Conservation (phyloP, 2,329 filamentous ascomycete species). For the Cercospora berteroae region DNA sequence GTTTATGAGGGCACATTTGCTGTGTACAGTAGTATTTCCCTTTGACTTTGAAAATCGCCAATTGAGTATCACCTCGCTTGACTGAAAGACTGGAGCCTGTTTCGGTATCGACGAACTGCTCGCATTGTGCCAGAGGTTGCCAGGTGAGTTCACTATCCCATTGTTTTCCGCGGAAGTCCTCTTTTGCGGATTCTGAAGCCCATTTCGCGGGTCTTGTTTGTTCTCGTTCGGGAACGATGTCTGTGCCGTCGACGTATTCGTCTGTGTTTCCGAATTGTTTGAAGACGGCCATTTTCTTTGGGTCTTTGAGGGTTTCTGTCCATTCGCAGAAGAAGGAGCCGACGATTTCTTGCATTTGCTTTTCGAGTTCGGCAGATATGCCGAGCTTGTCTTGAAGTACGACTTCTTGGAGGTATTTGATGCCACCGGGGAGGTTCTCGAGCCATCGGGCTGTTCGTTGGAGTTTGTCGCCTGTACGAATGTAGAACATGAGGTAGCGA, state of each 20-base stretch:
- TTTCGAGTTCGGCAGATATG: conserved; percentile 78
- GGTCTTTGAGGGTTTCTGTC: conserved; percentile 74
- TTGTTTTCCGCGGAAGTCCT: conserved; percentile 69
- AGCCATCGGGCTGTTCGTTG: conserved; percentile 88
- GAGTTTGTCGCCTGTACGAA: conserved; percentile 85
- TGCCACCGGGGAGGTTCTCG: conserved; percentile 77
- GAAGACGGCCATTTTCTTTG: conserved; percentile 67
- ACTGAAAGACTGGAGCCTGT: conserved; percentile 74
- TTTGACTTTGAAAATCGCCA: conserved; percentile 80
- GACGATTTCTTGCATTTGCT: conserved; percentile 83
- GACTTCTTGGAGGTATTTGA: conserved; percentile 78
- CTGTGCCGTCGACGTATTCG: conserved; percentile 65
- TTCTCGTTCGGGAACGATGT: conserved; percentile 67
- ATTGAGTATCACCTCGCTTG: conserved; percentile 84
- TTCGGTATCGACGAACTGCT: conserved; percentile 66
- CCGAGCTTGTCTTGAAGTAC: conserved; percentile 82
- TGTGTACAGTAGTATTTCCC: conserved; percentile 82
- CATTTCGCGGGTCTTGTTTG: conserved; percentile 76
- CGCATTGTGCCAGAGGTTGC: conserved; percentile 73
- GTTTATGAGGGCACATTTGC: conserved; percentile 93
- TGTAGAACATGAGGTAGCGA: conserved; percentile 89
- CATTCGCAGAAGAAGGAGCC: conserved; percentile 87
- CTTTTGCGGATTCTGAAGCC: conserved; percentile 64
- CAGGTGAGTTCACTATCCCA: conserved; percentile 67
- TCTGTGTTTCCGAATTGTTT: conserved; percentile 79